Evolutionary conservation across 179 eudicot genomes (phyloP), one percentile per base, ranked within the genome.

Genomic region (Monotropa hypopitys): DNA sequence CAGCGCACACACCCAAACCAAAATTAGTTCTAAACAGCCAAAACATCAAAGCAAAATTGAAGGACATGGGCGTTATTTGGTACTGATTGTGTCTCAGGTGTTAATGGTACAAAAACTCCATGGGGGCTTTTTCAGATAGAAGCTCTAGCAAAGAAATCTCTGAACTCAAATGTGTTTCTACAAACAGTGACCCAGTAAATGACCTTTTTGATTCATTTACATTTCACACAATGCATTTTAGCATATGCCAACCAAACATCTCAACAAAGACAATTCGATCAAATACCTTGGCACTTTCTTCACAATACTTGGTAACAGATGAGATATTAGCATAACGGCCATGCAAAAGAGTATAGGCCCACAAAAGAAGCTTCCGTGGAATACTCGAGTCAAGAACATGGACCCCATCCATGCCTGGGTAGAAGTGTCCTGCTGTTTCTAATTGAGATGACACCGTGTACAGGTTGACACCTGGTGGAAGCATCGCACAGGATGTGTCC

Each of bases 261-360:
- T 73, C 73, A 54, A 53, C 40, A 77, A 20, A 62, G 74, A 62
- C 26, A 42, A 4, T 59, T 13, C 0, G 16, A 77, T 23, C 45
- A 74, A 78, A 63, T 88, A 96, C 99, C 99, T 94, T 96, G 33
- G 86, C 86, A 83, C 87, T 88, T 84, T 96, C 98, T 86, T 96
- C 99, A 61, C 97, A 96, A 76, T 91, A 89, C 92, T 96, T 96
- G 53, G 88, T 87, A 80, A 87, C 93, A 79, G 85, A 84, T 68
- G 98, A 87, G 46, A 96, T 86, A 76, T 85, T 88, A 63, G 93
- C 79, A 86, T 86, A 89, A 57, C 84, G 89, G 51, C 99, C 99
- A 62, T 91, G 94, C 85, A 94, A 82, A 38, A 96, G 84, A 35
- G 97, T 86, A 86, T 91, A 89, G 6, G 98, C 96, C 99, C 99